Base-by-base conservation (phyloP, 2,329 filamentous ascomycete genomes). In the Thermomyces lanuginosus region DNA sequence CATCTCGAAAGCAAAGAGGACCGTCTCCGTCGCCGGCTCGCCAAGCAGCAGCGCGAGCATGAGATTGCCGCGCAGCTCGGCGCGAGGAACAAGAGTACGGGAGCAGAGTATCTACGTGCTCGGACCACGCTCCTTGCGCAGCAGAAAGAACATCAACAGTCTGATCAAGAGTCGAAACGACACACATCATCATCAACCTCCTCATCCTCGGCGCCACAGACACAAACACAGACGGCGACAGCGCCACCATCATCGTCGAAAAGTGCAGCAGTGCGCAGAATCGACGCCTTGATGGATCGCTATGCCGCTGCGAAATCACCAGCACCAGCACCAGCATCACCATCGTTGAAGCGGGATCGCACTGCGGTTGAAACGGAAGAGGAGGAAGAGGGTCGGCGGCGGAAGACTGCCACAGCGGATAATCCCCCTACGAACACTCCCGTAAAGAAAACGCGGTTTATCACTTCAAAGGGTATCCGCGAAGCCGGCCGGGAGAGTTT, bases 401-500 rank as follows among this genome's bases (percentile, higher is more conserved):
- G 18, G 3, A 44, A 46, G 27, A 42, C 20, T 9, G 31, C 36
- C 22, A n/a, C n/a, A n/a, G 32, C 42, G 14, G 10, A 7, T 8
- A 20, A 20, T 20, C 18, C 18, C 18, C 8, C 8, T 8, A 22
- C 10, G 8, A 13, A 21, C 14, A 45, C 45, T 32, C 49, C 46
- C 34, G 37, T 62, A 44, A 43, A 81, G 54, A 81, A 80, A 61
- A 83, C 77, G 27, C 63, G 77, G n/a, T 83, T 84, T 44, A 66
- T 83, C 21, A 81, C 78, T 14, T 71, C 72, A 21, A 79, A 75
- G 46, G 78, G 78, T 0, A 83, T 84, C 35, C 67, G 72, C 29
- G 76, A 81, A 50, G 77, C 78, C 3, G 78, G 78, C 1, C 61
- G 76, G 33, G 78, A 83, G 43, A 82, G 76, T 43, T 46, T 83